Conservation (phyloP, 192 early-diverging fungal species). For the Dimargaris cristalligena region DNA sequence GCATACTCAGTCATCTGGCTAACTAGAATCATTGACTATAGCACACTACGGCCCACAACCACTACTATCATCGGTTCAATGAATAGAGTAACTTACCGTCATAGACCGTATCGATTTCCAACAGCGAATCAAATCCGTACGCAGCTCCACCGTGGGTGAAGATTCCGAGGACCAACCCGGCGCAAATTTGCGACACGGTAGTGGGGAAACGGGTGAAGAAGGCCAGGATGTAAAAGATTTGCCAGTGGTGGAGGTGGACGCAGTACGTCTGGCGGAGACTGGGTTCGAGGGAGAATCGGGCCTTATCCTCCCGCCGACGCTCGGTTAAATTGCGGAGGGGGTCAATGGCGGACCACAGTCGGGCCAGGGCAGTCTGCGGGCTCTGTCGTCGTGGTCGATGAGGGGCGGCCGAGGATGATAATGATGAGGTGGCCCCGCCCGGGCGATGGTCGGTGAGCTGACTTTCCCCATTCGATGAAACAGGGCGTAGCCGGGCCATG, state of each 20-base stretch:
- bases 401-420: too few species aligned
- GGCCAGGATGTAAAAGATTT: slow-evolving; percentile 62
- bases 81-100: too few species aligned
- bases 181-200: slow-evolving; percentile 46
- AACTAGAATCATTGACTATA: too few species aligned
- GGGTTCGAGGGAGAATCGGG: neutral
- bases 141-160: slow-evolving; percentile 53
- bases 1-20: too few species aligned
- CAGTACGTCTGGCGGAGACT: slow-evolving; percentile 8
- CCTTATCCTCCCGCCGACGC: neutral
- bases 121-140: slow-evolving; percentile 36
- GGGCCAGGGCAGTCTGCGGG: neutral
- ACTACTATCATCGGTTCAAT: too few species aligned
- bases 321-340: neutral
- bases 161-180: slow-evolving; percentile 51
- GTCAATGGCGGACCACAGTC: neutral
- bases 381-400: too few species aligned
- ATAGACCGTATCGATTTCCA: slow-evolving; percentile 30
- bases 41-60: too few species aligned
- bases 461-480: neutral
- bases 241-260: slow-evolving; percentile 72
- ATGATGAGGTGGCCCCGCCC: too few species aligned
- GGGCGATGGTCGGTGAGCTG: too few species aligned
- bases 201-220: slow-evolving; percentile 64
- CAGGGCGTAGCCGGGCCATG: too few species aligned